Evolutionary conservation across 371 early-diverging fungal species (phyloP), one percentile per base, ranked within the genome.

Genomic region (Rhizopus stolonifer): DNA sequence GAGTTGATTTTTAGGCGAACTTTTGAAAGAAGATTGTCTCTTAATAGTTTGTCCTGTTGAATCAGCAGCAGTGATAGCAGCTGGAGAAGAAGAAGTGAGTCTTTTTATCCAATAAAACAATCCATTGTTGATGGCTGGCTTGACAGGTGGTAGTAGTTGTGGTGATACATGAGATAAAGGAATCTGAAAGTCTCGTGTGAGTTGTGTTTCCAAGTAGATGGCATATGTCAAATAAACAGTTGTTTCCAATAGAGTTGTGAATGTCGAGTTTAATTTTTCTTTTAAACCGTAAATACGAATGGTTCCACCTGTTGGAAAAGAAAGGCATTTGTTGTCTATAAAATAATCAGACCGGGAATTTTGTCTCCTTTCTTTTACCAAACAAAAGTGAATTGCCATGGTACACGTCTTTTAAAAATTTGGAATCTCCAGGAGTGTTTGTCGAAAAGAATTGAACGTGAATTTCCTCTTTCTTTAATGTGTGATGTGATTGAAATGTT

Each of bases 151-250:
- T 21, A 39, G 23, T 21, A 29, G 5, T 51, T 57, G 36, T 42
- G 49, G n/a, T n/a, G n/a, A n/a, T n/a, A n/a, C 47, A 44, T 36
- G 26, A 58, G 25, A 22, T 61, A 59, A 42, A 48, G 47, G 47
- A 48, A 55, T 43, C 18, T 67, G 58, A 29, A 65, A 61, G 46
- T 61, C 67, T 4, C 58, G 62, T 38, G 63, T 54, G 42, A 66
- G 67, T 61, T 52, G 52, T 31, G 43, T 52, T 43, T 64, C 64
- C 25, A 64, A 52, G 43, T 60, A 60, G 11, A 64, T 47, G 18
- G 56, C 50, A 32, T 64, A 52, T 10, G 38, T 46, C 45, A 60
- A 45, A 49, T 60, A 60, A 9, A 60, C 51, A 10, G 55, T 18
- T 11, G 40, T 21, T 6, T 50, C 19, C 2, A 38, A 13, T 36